phyloP scores from a whole-genome alignment of 2,329 filamentous ascomycete genomes.

The Hortaea werneckii region DNA sequence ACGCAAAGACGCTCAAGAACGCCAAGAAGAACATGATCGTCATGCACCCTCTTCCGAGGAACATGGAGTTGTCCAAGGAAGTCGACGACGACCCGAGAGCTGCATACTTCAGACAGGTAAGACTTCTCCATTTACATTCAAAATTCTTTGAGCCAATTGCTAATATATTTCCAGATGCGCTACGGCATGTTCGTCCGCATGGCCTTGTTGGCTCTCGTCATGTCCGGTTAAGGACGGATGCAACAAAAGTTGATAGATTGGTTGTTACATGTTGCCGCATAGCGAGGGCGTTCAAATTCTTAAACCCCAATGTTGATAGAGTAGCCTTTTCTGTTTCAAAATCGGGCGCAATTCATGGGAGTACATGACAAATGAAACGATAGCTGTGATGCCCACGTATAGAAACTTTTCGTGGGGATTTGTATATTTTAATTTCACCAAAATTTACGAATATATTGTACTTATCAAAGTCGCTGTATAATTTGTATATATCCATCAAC shows the following conservation, averaged over 20 bases:
- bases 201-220: conserved; percentile 88
- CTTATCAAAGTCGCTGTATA: too few relatives aligned
- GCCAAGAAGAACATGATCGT: conserved; percentile 91
- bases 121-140: conserved; percentile 27
- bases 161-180: conserved; percentile 58
- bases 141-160: conserved; percentile 31
- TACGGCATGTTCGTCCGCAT: conserved; percentile 97
- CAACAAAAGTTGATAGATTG: background rate
- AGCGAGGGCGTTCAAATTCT: too few relatives aligned
- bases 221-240: conserved; percentile 36
- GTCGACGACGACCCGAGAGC: conserved; percentile 95
- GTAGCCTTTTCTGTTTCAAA: too few relatives aligned
- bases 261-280: too few relatives aligned
- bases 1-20: conserved; percentile 80
- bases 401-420: too few relatives aligned
- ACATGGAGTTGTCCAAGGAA: conserved; percentile 87
- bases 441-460: too few relatives aligned
- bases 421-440: too few relatives aligned
- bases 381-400: too few relatives aligned
- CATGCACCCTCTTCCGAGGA: conserved; percentile 89
- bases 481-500: too few relatives aligned
- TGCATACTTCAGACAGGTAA: conserved; percentile 97
- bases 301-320: too few relatives aligned
- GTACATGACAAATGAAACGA: too few relatives aligned
- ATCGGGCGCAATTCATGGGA: too few relatives aligned